Conservation (phyloP, 768 basidiomycete genomes). For the Panellus pusillus region DNA sequence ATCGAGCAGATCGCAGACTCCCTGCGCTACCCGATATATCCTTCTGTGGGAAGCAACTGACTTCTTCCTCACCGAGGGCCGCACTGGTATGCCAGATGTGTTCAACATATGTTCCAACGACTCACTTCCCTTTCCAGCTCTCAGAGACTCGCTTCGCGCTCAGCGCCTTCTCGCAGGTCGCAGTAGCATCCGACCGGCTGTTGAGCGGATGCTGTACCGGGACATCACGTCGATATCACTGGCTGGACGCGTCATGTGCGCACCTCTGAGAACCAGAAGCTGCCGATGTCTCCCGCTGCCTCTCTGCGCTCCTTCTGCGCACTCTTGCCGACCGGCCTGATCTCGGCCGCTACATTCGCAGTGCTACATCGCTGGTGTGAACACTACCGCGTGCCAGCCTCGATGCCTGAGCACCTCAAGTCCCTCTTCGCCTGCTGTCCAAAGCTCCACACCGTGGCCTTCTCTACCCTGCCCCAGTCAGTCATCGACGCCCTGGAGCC, state of each 20-base stretch:
- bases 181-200: slow-evolving; percentile 19
- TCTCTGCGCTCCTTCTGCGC: slow-evolving; percentile 27
- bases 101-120: slow-evolving; percentile 12
- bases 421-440: slow-evolving; percentile 3
- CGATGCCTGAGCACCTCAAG: background rate
- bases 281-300: slow-evolving; percentile 27
- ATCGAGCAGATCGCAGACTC: slow-evolving; percentile 27
- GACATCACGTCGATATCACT: slow-evolving; percentile 29
- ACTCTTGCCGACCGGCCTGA: slow-evolving; percentile 27
- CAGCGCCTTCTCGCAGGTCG: slow-evolving; percentile 28
- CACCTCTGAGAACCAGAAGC: slow-evolving; percentile 20
- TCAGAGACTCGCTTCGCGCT: slow-evolving; percentile 24
- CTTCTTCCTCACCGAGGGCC: slow-evolving; percentile 8
- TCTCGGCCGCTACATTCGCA: slow-evolving; percentile 19
- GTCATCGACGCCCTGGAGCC: slow-evolving; percentile 3
- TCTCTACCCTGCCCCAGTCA: slow-evolving; percentile 1
- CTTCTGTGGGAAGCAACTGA: slow-evolving; percentile 24
- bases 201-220: slow-evolving; percentile 28
- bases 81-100: slow-evolving; percentile 7
- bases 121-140: slow-evolving; percentile 15
- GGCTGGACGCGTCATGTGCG: slow-evolving; percentile 26
- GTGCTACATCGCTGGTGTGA: slow-evolving; percentile 11
- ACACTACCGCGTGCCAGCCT: background rate
- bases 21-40: slow-evolving; percentile 22
- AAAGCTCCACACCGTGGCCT: slow-evolving; percentile 10